phyloP scores from a whole-genome alignment of 192 early-diverging fungal species.

The Funneliformis geosporum region DNA sequence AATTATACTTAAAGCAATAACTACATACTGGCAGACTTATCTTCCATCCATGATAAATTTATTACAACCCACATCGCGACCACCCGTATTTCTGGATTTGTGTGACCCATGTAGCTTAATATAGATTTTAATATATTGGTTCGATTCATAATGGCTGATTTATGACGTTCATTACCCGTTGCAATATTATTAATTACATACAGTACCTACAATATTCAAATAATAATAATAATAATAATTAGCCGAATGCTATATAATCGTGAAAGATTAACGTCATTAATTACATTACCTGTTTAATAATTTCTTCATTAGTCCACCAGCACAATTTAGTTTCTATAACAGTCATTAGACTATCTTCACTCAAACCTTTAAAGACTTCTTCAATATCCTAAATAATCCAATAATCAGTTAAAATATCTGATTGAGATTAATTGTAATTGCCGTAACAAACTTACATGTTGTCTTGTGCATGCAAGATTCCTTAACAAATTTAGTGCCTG shows the following conservation, averaged over 20 bases:
- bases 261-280: slow-evolving; percentile 17
- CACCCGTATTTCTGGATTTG: slow-evolving; percentile 57
- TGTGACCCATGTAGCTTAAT: slow-evolving; percentile 55
- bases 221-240: too few species aligned
- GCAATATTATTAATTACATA: slow-evolving; percentile 76
- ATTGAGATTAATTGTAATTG: not conserved
- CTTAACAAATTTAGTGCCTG: slow-evolving; percentile 74
- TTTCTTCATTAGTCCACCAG: slow-evolving; percentile 33
- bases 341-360: slow-evolving; percentile 57
- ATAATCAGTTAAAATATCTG: not conserved
- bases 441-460: slow-evolving; percentile 37
- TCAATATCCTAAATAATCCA: slow-evolving; percentile 60
- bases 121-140: slow-evolving; percentile 52
- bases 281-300: slow-evolving; percentile 41
- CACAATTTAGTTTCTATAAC: slow-evolving; percentile 67
- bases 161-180: slow-evolving; percentile 64
- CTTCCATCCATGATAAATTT: slow-evolving; percentile 73
- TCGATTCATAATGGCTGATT: slow-evolving; percentile 59
- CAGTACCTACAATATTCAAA: slow-evolving; percentile 46
- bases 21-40: slow-evolving; percentile 39
- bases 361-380: slow-evolving; percentile 67
- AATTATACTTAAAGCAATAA: slow-evolving; percentile 7
- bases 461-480: slow-evolving; percentile 65
- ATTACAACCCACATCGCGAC: slow-evolving; percentile 73
- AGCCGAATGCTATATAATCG: slow-evolving; percentile 2